Percentiles rank a stretch among this genome's conserved stretches.
Evolutionary conservation across 176 grass and related monocot species (phyloP).

Genomic region (Dactylis glomerata): DNA sequence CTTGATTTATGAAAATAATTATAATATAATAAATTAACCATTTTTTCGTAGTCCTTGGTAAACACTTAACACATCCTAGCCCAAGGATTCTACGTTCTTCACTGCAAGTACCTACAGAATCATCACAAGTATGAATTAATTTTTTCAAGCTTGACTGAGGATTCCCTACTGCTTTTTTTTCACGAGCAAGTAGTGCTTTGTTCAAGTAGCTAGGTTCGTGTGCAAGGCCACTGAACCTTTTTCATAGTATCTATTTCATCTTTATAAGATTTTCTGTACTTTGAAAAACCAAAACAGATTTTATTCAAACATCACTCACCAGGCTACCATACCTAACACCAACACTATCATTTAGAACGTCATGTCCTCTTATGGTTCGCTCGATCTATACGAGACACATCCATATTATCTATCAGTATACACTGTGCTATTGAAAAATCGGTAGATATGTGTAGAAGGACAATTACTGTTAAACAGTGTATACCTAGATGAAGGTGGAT

Average conservation of each 20-base stretch:
- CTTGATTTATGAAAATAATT: too few relatives aligned
- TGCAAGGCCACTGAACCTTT: not conserved
- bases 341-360: not conserved
- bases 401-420: not conserved
- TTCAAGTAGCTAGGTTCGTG: not conserved
- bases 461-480: not conserved
- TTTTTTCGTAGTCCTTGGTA: too few relatives aligned
- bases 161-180: not conserved
- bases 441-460: not conserved
- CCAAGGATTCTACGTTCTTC: too few relatives aligned
- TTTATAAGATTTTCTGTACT: not conserved
- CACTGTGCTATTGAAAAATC: not conserved
- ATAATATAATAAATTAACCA: too few relatives aligned
- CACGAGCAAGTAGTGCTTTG: not conserved
- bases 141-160: too few relatives aligned
- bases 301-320: not conserved
- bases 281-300: not conserved
- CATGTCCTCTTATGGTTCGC: too few relatives aligned
- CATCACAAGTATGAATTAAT: too few relatives aligned
- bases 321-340: not conserved
- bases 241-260: not conserved
- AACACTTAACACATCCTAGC: too few relatives aligned
- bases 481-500: not conserved
- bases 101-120: too few relatives aligned
- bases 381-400: not conserved